A percentile compares a stretch with the other conserved stretches of the same genome.
Evolutionary conservation across 148 eudicot genomes (phyloP).

Genomic region (Arctostaphylos glauca): DNA sequence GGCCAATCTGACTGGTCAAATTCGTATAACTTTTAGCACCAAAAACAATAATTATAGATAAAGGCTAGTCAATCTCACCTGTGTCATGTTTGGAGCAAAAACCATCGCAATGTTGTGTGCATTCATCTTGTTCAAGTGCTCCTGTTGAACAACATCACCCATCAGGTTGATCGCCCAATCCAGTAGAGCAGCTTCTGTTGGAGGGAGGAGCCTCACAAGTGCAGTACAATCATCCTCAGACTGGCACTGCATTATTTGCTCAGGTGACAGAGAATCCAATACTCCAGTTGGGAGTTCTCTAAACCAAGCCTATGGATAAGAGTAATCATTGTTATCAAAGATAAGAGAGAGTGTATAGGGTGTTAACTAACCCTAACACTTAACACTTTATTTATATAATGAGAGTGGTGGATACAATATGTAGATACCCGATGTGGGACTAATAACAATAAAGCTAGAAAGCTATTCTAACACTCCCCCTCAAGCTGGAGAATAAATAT

Average conservation of each 20-base stretch:
- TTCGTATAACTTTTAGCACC: background rate
- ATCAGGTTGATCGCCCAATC: slow-evolving; percentile 94
- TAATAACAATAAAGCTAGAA: too few relatives aligned
- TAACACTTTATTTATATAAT: too few relatives aligned
- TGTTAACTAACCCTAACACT: too few relatives aligned
- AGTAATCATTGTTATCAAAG: too few relatives aligned
- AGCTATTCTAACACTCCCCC: too few relatives aligned
- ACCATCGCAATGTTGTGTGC: slow-evolving; percentile 92
- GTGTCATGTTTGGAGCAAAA: slow-evolving; percentile 99
- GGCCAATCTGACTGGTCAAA: slow-evolving; percentile 5
- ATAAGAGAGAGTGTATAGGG: too few relatives aligned
- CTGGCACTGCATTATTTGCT: slow-evolving; percentile 80
- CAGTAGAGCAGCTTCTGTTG: slow-evolving; percentile 75
- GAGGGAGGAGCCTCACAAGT: slow-evolving; percentile 69
- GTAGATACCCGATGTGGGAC: too few relatives aligned
- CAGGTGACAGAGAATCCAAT: slow-evolving; percentile 80
- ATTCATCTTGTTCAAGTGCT: slow-evolving; percentile 86
- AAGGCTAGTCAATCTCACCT: slow-evolving; percentile 40
- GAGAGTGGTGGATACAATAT: too few relatives aligned
- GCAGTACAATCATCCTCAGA: slow-evolving; percentile 83
- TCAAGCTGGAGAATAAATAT: too few relatives aligned
- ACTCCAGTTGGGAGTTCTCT: slow-evolving; percentile 93
- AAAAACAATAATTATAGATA: background rate
- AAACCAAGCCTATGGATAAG: slow-evolving; percentile 78
- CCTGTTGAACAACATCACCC: slow-evolving; percentile 94